phyloP scores from a whole-genome alignment of 2,329 filamentous ascomycete genomes.

The Talaromyces sp. region DNA sequence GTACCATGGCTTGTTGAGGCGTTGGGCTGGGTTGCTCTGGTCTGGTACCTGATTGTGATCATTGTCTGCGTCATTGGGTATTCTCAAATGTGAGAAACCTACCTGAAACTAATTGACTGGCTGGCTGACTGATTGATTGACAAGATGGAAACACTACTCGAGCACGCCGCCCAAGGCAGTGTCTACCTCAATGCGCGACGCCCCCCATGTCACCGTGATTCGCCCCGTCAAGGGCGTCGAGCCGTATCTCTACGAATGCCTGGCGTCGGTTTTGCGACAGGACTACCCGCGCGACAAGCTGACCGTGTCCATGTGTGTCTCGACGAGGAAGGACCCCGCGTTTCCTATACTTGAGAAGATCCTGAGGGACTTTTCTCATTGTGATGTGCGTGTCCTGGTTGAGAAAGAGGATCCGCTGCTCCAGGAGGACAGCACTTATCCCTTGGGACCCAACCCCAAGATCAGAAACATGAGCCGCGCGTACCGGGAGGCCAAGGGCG shows the following conservation, averaged over 20 bases:
- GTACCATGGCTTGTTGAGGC: slow-evolving; percentile 30
- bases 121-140: background rate
- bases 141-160: slow-evolving; percentile 52
- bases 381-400: slow-evolving; percentile 65
- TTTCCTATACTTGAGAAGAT: slow-evolving; percentile 67
- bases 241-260: slow-evolving; percentile 83
- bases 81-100: slow-evolving; percentile 48
- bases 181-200: slow-evolving; percentile 40
- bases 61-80: slow-evolving; percentile 54
- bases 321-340: slow-evolving; percentile 67
- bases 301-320: slow-evolving; percentile 76
- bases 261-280: slow-evolving; percentile 78
- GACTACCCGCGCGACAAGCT: slow-evolving; percentile 71
- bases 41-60: slow-evolving; percentile 53
- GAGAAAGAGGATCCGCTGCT: slow-evolving; percentile 76
- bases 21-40: slow-evolving; percentile 42
- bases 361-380: slow-evolving; percentile 64
- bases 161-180: slow-evolving; percentile 31
- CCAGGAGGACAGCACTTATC: slow-evolving; percentile 46
- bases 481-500: slow-evolving; percentile 79
- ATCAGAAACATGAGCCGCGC: slow-evolving; percentile 93
- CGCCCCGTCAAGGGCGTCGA: slow-evolving; percentile 91
- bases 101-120: background rate
- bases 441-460: slow-evolving; percentile 92
- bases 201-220: slow-evolving; percentile 83